These are phyloP conservation scores for Euphorbia tirucalli DNA, from an alignment of 345 rosid genomes.

Conservation along the genomic window DNA sequence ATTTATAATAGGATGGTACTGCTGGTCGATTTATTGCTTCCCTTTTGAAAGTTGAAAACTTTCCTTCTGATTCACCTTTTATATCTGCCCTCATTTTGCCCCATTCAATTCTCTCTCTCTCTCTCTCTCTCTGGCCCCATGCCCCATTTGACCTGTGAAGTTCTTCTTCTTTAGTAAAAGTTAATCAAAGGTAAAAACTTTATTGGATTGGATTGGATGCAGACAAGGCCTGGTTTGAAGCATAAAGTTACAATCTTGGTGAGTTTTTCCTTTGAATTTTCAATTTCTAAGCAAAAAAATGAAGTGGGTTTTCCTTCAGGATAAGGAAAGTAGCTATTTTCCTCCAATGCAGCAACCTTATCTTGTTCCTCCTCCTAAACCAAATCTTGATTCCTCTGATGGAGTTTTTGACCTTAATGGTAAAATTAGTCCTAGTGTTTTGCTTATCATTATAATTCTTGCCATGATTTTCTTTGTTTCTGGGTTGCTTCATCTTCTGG, in stretches of 20 bases:
- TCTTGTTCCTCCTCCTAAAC: constrained; percentile 22
- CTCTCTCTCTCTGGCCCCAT: constrained; percentile 8
- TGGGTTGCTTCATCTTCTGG: constrained; percentile 84
- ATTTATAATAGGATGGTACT: constrained; percentile 16
- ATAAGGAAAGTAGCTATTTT: constrained; percentile 27
- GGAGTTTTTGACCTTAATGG: constrained; percentile 50
- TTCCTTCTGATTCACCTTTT: constrained; percentile 22
- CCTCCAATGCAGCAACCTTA: constrained; percentile 32
- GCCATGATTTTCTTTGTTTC: constrained; percentile 86
- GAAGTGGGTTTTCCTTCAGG: constrained; percentile 41
- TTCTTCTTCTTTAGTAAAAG: not conserved
- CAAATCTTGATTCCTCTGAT: constrained; percentile 24
- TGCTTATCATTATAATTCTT: constrained; percentile 78
- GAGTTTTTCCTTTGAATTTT: constrained; percentile 13
- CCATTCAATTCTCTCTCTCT: constrained; percentile 29
- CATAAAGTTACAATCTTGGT: constrained; percentile 31
- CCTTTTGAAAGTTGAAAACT: constrained; percentile 15
- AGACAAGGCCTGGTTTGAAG: not conserved
- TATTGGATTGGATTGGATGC: not conserved
- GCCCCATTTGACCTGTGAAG: not conserved
- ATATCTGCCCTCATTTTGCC: constrained; percentile 20
- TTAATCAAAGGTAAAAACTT: constrained; percentile 4
- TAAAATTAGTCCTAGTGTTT: constrained; percentile 73
- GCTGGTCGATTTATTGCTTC: constrained; percentile 23
- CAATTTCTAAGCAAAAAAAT: constrained; percentile 21